A percentile compares a stretch with the other conserved stretches of the same genome.
These are phyloP conservation scores for Glarea lozoyensis DNA, from an alignment of 495 filamentous ascomycete genomes.

Conservation along the genomic window DNA sequence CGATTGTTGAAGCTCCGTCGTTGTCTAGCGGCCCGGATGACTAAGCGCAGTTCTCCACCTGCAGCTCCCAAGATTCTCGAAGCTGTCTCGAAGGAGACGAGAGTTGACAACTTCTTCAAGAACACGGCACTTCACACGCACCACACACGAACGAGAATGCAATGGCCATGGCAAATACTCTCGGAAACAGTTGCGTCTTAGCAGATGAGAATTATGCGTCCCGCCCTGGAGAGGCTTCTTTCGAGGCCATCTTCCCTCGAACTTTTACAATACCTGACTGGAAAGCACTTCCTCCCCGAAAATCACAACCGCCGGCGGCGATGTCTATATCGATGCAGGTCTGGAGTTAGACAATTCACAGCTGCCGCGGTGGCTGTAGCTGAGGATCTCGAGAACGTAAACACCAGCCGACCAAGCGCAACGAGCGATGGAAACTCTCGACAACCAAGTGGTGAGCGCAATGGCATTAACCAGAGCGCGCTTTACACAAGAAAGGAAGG, in stretches of 20 bases:
- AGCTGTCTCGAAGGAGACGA: not conserved
- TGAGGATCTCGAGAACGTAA: too few species aligned
- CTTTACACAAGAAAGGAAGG: too few species aligned
- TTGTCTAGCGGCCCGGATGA: slow-evolving; percentile 3
- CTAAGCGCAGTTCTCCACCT: slow-evolving; percentile 10
- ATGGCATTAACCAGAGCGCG: too few species aligned
- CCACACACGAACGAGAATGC: too few species aligned
- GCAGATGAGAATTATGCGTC: slow-evolving; percentile 32
- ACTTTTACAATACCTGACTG: slow-evolving; percentile 34
- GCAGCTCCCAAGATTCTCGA: not conserved
- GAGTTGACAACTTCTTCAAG: not conserved
- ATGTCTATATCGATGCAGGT: too few species aligned
- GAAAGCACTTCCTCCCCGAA: slow-evolving; percentile 8
- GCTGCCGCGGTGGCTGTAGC: too few species aligned
- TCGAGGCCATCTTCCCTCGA: slow-evolving; percentile 43
- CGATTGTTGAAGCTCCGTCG: slow-evolving; percentile 6
- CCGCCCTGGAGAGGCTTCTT: slow-evolving; percentile 44
- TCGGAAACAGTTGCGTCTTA: slow-evolving; percentile 7
- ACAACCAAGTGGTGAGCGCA: too few species aligned
- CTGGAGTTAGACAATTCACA: too few species aligned
- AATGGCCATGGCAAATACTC: slow-evolving; percentile 8
- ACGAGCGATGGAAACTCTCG: too few species aligned
- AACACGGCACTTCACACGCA: too few species aligned
- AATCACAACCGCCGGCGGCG: too few species aligned
- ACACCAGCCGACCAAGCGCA: too few species aligned